Evolutionary conservation across 768 basidiomycete species (phyloP).

Genomic region (Symmetrospora coprosmae): DNA sequence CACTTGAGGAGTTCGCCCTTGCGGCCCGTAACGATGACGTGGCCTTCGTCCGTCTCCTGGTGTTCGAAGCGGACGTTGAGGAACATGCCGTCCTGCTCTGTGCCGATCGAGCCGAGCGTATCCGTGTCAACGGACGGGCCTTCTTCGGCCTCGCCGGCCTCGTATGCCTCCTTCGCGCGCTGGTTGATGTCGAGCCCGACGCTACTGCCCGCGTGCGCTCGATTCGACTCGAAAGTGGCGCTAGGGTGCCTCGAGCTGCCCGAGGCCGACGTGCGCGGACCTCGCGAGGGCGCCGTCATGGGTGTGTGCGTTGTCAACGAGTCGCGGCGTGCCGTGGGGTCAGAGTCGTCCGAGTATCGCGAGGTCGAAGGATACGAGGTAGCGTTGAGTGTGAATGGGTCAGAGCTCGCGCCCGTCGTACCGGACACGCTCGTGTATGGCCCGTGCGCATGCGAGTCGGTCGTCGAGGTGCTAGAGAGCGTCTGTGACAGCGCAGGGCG

Average conservation of each 20-base stretch:
- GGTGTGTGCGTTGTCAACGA: too few relatives aligned
- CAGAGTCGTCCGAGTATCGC: conserved; percentile 5
- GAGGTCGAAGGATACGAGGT: conserved; percentile 6
- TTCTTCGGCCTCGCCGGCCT: conserved; percentile 16
- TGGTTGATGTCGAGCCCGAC: conserved; percentile 14
- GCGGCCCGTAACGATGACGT: conserved; percentile 51
- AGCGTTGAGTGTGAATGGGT: too few relatives aligned
- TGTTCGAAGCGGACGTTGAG: conserved; percentile 56
- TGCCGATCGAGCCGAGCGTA: conserved; percentile 5
- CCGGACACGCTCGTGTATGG: too few relatives aligned
- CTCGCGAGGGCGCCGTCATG: too few relatives aligned
- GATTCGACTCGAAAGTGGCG: too few relatives aligned
- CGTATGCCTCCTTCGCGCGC: neutral
- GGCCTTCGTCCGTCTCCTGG: conserved; percentile 50
- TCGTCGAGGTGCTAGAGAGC: too few relatives aligned
- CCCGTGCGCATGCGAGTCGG: too few relatives aligned
- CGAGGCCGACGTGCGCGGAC: too few relatives aligned
- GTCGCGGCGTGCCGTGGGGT: conserved; percentile 16
- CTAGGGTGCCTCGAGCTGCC: too few relatives aligned
- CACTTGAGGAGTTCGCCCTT: conserved; percentile 54
- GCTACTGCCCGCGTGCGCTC: too few relatives aligned
- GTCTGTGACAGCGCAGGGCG: too few relatives aligned
- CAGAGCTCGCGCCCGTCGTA: too few relatives aligned
- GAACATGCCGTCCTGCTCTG: conserved; percentile 35
- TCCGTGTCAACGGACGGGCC: conserved; percentile 2